Evolutionary conservation across 345 rosid genomes (phyloP).

Genomic region (Eucalyptus curtisii): DNA sequence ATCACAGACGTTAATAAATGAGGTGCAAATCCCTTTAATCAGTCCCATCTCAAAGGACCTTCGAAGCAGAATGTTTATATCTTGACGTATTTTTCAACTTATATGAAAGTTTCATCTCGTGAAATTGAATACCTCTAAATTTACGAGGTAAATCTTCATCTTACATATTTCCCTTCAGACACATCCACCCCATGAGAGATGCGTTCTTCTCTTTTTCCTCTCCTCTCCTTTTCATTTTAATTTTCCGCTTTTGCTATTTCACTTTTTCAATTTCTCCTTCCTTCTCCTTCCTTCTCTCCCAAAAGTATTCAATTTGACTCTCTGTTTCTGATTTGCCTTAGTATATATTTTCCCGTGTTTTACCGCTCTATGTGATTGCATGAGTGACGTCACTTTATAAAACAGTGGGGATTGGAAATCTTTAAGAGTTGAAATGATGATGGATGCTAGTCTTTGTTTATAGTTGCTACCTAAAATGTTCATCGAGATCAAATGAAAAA

Average conservation of each 20-base stretch:
- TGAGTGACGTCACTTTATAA: not conserved
- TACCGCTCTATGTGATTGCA: not conserved
- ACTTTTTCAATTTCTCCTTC: not conserved
- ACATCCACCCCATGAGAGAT: not conserved
- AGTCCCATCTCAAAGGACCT: not conserved
- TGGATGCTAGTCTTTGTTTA: not conserved
- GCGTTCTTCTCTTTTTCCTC: not conserved
- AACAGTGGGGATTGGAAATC: not conserved
- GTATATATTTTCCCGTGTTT: not conserved
- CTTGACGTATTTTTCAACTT: not conserved
- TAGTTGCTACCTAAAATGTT: not conserved
- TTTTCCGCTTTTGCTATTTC: not conserved
- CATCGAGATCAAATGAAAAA: not conserved
- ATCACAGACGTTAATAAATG: not conserved
- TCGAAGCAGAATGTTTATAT: not conserved
- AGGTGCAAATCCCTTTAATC: not conserved
- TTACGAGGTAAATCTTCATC: not conserved
- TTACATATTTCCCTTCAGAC: not conserved
- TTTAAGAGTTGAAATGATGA: not conserved
- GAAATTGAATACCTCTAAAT: not conserved
- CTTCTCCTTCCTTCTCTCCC: not conserved
- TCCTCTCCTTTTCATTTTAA: not conserved
- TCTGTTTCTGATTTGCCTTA: not conserved
- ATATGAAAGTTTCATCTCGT: not conserved
- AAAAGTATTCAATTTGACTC: not conserved